These are phyloP conservation scores for Phytophthora pini DNA, from an alignment of 352 stramenopile genomes.

Conservation along the genomic window DNA sequence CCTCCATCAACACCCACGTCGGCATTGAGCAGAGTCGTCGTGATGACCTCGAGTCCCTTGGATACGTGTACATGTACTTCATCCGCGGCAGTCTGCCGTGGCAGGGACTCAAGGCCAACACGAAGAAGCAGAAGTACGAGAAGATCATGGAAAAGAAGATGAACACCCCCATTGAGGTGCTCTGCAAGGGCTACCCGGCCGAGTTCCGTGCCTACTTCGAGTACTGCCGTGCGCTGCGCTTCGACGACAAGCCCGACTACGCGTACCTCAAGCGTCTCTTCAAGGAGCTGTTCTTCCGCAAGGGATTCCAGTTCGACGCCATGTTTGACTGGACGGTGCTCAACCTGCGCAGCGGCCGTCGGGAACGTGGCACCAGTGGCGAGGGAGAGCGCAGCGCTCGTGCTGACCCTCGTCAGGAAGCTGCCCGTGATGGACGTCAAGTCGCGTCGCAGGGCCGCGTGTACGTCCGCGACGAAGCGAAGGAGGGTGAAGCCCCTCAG, in stretches of 20 bases:
- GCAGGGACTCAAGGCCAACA: slow-evolving; percentile 97
- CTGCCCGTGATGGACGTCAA: slow-evolving; percentile 50
- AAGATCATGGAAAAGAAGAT: slow-evolving; percentile 99
- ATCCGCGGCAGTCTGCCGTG: slow-evolving; percentile 95
- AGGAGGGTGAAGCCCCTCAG: slow-evolving; percentile 62
- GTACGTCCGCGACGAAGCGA: slow-evolving; percentile 73
- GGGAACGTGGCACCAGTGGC: slow-evolving; percentile 64
- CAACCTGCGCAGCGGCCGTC: slow-evolving; percentile 75
- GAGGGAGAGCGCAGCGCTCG: slow-evolving; percentile 73
- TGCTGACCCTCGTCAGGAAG: slow-evolving; percentile 62
- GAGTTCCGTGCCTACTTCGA: slow-evolving; percentile 99
- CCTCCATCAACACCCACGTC: slow-evolving; percentile 99
- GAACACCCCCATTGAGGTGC: slow-evolving; percentile 92
- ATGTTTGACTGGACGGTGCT: slow-evolving; percentile 99
- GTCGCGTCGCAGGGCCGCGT: slow-evolving; percentile 66
- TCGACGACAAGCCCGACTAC: slow-evolving; percentile 91
- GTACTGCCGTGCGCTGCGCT: slow-evolving; percentile 85
- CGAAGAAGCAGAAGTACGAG: slow-evolving; percentile 97
- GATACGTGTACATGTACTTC: slow-evolving; percentile 96
- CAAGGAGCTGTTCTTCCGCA: slow-evolving; percentile 99
- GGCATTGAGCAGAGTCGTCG: slow-evolving; percentile 97
- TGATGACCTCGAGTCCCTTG: slow-evolving; percentile 98
- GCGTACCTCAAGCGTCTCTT: slow-evolving; percentile 96
- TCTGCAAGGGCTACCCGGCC: slow-evolving; percentile 95
- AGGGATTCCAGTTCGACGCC: slow-evolving; percentile 98